Conservation (phyloP, 129 eudicot species). For the Lactuca saligna region DNA sequence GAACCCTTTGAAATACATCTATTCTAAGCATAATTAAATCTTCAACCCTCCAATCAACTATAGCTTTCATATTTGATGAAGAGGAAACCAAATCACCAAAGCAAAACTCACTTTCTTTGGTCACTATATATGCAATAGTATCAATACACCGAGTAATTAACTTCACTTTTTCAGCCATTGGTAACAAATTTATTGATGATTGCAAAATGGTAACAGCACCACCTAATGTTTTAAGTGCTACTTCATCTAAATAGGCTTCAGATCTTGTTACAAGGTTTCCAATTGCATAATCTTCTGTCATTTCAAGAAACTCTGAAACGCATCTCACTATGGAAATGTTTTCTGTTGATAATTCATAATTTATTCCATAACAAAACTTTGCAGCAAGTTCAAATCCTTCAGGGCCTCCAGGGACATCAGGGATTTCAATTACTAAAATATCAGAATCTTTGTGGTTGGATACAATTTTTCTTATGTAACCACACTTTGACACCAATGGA, state of each 20-base stretch:
- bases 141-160: conserved; percentile 76
- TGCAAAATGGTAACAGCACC: conserved; percentile 66
- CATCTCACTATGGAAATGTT: conserved; percentile 85
- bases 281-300: conserved; percentile 86
- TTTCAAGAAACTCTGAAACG: conserved; percentile 84
- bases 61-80: conserved; percentile 42
- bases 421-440: conserved; percentile 47
- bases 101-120: conserved; percentile 38
- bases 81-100: conserved; percentile 34
- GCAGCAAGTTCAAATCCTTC: conserved; percentile 92
- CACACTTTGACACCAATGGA: too few species aligned
- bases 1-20: conserved; percentile 82
- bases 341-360: conserved; percentile 68
- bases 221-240: conserved; percentile 60
- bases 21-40: conserved; percentile 74
- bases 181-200: conserved; percentile 55
- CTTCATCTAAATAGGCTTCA: conserved; percentile 74
- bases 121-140: conserved; percentile 67
- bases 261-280: conserved; percentile 72
- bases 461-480: conserved; percentile 6
- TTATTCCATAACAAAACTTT: conserved; percentile 88
- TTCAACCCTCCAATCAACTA: conserved; percentile 98
- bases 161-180: conserved; percentile 67
- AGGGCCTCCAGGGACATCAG: conserved; percentile 84
- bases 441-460: conserved; percentile 46